Conservation (phyloP, 2,329 filamentous ascomycete species). For the Geoglossum cookeanum region DNA sequence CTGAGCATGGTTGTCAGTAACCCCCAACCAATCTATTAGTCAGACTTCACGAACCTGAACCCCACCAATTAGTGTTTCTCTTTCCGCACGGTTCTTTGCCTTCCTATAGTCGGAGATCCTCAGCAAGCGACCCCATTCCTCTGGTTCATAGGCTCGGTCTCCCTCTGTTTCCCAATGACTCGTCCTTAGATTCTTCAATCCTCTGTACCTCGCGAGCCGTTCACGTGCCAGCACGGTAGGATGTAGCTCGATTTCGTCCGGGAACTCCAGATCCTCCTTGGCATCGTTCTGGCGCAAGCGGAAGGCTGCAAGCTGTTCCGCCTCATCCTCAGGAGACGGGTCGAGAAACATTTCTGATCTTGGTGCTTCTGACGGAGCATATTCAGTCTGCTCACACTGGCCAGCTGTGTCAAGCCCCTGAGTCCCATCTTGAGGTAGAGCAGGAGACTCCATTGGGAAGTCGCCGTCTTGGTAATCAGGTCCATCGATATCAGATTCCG, state of each 20-base stretch:
- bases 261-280: slow-evolving; percentile 84
- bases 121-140: slow-evolving; percentile 73
- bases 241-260: slow-evolving; percentile 88
- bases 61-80: slow-evolving; percentile 77
- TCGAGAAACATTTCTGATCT: slow-evolving; percentile 85
- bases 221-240: slow-evolving; percentile 75
- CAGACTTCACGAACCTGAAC: slow-evolving; percentile 27
- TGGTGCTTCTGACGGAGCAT: slow-evolving; percentile 70
- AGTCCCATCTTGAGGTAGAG: slow-evolving; percentile 62
- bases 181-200: slow-evolving; percentile 75
- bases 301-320: slow-evolving; percentile 63
- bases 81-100: slow-evolving; percentile 53
- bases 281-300: slow-evolving; percentile 62
- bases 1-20: slow-evolving; percentile 12
- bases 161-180: slow-evolving; percentile 81
- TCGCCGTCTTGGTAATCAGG: slow-evolving; percentile 28
- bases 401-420: slow-evolving; percentile 41
- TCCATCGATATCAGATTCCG: slow-evolving; percentile 67
- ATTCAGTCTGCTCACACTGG: slow-evolving; percentile 47
- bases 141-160: slow-evolving; percentile 69
- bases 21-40: neutral
- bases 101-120: slow-evolving; percentile 81
- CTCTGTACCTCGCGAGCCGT: slow-evolving; percentile 68
- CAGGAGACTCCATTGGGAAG: slow-evolving; percentile 32
- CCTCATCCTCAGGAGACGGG: slow-evolving; percentile 62